phyloP scores from a whole-genome alignment of 202 grass and related monocot species.

The Miscanthus sacchariflorus region DNA sequence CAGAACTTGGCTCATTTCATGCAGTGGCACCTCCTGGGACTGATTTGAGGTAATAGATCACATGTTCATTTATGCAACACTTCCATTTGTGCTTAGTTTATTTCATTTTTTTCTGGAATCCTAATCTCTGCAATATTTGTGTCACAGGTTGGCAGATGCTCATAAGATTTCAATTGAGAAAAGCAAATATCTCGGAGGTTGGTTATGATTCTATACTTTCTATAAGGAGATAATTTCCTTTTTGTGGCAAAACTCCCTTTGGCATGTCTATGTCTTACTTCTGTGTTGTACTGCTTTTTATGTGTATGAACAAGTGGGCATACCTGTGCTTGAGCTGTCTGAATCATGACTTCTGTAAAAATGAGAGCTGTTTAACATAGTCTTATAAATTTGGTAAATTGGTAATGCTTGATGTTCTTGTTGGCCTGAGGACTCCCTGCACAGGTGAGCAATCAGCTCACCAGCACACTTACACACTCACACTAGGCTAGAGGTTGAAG shows the following conservation, averaged over 20 bases:
- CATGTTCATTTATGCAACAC: neutral
- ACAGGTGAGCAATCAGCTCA: too few relatives aligned
- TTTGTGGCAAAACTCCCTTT: neutral
- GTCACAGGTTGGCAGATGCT: constrained; percentile 80
- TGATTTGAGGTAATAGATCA: constrained; percentile 78
- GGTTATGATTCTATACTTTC: constrained; percentile 11
- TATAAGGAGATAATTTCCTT: constrained; percentile 6
- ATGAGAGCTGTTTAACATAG: constrained; percentile 1
- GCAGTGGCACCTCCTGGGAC: constrained; percentile 93
- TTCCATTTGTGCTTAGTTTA: constrained; percentile 27
- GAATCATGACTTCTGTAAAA: neutral
- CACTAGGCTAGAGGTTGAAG: too few relatives aligned
- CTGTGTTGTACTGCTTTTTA: neutral
- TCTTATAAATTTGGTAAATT: neutral
- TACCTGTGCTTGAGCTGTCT: neutral
- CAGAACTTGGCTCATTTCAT: constrained; percentile 99
- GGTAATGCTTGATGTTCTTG: neutral
- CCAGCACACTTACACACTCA: too few relatives aligned
- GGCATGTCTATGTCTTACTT: neutral
- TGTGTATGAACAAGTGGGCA: neutral
- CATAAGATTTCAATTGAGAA: constrained; percentile 99
- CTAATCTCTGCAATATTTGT: constrained; percentile 7
- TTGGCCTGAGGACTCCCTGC: too few relatives aligned
- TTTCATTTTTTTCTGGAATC: neutral
- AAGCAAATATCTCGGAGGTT: constrained; percentile 99